These are phyloP conservation scores for Hyphopichia burtonii DNA, from an alignment of 1,139 yeast species.

Conservation along the genomic window DNA sequence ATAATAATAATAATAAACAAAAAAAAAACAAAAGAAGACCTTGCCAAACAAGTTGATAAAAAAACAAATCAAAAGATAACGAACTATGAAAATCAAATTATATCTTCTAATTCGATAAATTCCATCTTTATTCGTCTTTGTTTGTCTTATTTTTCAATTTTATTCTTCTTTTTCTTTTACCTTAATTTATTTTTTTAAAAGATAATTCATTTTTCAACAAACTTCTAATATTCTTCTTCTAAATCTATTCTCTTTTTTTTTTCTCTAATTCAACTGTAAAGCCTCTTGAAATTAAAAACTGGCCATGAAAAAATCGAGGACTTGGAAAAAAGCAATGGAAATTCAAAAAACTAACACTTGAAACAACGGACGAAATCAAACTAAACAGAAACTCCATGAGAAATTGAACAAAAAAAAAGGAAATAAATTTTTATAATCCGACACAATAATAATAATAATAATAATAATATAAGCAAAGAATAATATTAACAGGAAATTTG, in stretches of 20 bases:
- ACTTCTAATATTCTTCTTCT: background rate
- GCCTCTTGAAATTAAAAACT: background rate
- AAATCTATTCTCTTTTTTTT: background rate
- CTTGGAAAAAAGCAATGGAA: background rate
- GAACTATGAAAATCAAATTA: background rate
- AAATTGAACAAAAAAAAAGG: background rate
- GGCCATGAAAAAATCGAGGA: background rate
- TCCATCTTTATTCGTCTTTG: slow-evolving; percentile 1
- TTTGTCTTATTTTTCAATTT: background rate
- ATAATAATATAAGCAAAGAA: background rate
- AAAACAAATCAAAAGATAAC: slow-evolving; percentile 1
- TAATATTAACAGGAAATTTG: background rate
- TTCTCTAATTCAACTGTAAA: background rate
- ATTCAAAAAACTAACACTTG: background rate
- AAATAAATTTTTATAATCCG: background rate
- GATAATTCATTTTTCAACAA: background rate
- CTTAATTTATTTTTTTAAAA: slow-evolving; percentile 1
- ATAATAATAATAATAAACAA: background rate
- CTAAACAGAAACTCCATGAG: background rate
- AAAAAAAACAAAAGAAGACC: slow-evolving; percentile 1
- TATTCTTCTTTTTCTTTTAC: background rate
- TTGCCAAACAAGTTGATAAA: slow-evolving; percentile 1
- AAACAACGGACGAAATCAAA: background rate
- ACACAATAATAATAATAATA: background rate
- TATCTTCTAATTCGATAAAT: background rate